Conservation (phyloP, 1,139 yeast species). For the Martiniozyma asiatica region DNA sequence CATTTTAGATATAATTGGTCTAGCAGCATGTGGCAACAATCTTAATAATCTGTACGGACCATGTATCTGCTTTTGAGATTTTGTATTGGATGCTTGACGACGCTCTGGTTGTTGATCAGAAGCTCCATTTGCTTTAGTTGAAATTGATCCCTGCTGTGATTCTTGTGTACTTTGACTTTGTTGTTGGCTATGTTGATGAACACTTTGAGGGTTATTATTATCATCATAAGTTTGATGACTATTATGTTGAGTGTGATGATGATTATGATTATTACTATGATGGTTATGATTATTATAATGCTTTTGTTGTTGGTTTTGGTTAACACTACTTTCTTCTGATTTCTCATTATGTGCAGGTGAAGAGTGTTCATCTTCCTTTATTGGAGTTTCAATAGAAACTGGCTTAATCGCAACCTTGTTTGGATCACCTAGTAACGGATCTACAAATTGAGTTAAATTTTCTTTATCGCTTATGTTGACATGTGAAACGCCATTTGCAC, state of each 20-base stretch:
- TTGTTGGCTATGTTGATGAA: slow-evolving; percentile 9
- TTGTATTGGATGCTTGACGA: slow-evolving; percentile 17
- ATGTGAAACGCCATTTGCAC: slow-evolving; percentile 3
- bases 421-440: slow-evolving; percentile 14
- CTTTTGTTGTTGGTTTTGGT: neutral
- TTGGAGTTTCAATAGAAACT: neutral
- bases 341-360: neutral
- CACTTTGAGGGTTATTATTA: neutral
- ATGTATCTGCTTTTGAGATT: slow-evolving; percentile 23
- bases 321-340: neutral
- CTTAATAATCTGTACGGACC: slow-evolving; percentile 94
- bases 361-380: neutral
- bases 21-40: slow-evolving; percentile 81
- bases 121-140: too few relatives aligned
- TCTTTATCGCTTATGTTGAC: slow-evolving; percentile 2
- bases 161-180: slow-evolving; percentile 1
- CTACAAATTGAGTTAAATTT: slow-evolving; percentile 5
- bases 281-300: neutral
- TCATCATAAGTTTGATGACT: neutral
- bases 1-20: slow-evolving; percentile 74
- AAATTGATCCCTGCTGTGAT: slow-evolving; percentile 1
- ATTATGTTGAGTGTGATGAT: slow-evolving; percentile 1
- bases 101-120: slow-evolving; percentile 21
- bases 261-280: neutral
- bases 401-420: slow-evolving; percentile 15